A percentile compares a stretch with the other conserved stretches of the same genome.
phyloP scores from a whole-genome alignment of 1,284 basidiomycete genomes.

The Takashimella tepidaria region DNA sequence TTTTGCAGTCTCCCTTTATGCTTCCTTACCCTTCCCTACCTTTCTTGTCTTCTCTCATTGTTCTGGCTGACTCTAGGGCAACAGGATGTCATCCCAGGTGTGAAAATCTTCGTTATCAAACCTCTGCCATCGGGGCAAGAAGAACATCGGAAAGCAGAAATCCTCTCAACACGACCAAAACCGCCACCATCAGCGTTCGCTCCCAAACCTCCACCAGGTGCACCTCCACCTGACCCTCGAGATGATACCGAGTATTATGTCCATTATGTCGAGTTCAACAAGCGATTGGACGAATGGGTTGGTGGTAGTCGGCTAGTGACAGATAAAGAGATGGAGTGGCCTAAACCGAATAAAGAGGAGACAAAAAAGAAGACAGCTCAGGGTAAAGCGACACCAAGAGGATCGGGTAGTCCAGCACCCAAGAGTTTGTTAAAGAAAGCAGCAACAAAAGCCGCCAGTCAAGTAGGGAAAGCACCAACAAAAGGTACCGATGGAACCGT shows the following conservation, averaged over 20 bases:
- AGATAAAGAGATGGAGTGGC: conserved; percentile 88
- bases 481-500: conserved; percentile 32
- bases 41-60: not conserved
- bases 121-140: conserved; percentile 64
- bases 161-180: conserved; percentile 84
- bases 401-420: conserved; percentile 7
- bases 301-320: conserved; percentile 78
- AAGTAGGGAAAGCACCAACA: conserved; percentile 48
- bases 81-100: conserved; percentile 80
- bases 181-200: conserved; percentile 55
- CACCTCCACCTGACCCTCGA: conserved; percentile 39
- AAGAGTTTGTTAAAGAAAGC: conserved; percentile 65
- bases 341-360: conserved; percentile 48
- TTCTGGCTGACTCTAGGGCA: conserved; percentile 8
- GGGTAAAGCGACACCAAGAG: conserved; percentile 20
- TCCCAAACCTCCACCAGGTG: conserved; percentile 55
- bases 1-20: conserved; percentile 33
- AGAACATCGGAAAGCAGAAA: conserved; percentile 87
- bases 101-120: conserved; percentile 85
- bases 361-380: conserved; percentile 43
- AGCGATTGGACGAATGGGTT: conserved; percentile 99
- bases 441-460: conserved; percentile 60
- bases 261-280: conserved; percentile 97
- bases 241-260: conserved; percentile 92
- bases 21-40: not conserved